Conservation (phyloP, 75 land plant species). For the Ceratopteris richardii region DNA sequence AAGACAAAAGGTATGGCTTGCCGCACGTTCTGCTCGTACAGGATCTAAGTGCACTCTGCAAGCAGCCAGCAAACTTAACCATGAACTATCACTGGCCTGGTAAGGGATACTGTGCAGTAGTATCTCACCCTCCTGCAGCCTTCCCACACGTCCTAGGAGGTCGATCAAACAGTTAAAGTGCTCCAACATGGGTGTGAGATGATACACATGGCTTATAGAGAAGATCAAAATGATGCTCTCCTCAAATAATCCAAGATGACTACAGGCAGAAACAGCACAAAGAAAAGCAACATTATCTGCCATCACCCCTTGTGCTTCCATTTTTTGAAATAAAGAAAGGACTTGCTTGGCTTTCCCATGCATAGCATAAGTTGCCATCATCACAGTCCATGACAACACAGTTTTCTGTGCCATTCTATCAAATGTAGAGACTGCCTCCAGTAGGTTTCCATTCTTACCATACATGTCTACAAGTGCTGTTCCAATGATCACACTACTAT, state of each 20-base stretch:
- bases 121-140: neutral
- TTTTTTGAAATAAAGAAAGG: neutral
- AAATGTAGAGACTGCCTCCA: neutral
- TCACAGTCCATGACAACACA: neutral
- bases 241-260: neutral
- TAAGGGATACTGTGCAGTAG: neutral
- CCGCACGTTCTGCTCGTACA: neutral
- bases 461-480: neutral
- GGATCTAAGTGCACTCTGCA: neutral
- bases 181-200: neutral
- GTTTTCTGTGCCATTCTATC: neutral
- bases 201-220: neutral
- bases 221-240: neutral
- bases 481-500: neutral
- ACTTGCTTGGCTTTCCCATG: neutral
- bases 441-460: neutral
- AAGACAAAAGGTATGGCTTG: no score
- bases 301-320: neutral
- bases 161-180: neutral
- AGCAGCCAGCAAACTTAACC: neutral
- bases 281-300: neutral
- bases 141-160: neutral
- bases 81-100: neutral
- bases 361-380: neutral
- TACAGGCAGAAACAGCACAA: neutral